Evolutionary conservation across 2,329 filamentous ascomycete genomes (phyloP), one percentile per base, ranked within the genome.

Genomic region (Periconia digitata): DNA sequence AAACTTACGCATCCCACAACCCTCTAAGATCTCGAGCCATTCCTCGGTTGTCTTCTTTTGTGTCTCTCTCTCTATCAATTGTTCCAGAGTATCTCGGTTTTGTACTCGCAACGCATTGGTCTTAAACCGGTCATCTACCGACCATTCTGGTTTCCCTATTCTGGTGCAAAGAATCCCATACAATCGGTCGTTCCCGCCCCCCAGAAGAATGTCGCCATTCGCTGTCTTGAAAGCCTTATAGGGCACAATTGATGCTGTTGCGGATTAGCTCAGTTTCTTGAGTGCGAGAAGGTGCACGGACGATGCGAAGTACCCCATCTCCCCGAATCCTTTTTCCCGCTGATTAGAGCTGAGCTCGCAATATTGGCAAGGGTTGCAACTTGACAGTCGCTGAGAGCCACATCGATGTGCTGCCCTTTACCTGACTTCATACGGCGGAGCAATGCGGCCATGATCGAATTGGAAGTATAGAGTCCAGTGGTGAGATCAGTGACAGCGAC

Each of bases 271-370:
- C 1, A 3, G 8, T 16, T 27, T 38, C 16, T 24, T 10, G 12
- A 27, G n/a, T 24, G n/a, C 13, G n/a, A 10, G 8, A 32, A 32
- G n/a, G 27, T 8, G 16, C 16, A 70, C 76, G 64, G 75, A 90
- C 89, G 94, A 77, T 99, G 94, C 37, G 92, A 92, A 3, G 94
- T 99, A 6, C 94, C 94, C 92, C 94, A 97, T 55, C 94, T 81
- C 0, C 94, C 94, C 0, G 85, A 83, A 67, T 99, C 94, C 58
- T 86, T 87, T 71, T 96, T 75, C 2, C 92, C 92, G 60, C 89
- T 95, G 54, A 97, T 87, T 36, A 99, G 76, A 51, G 87, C 90
- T 50, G 91, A 96, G 67, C 90, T 95, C 8, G 92, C 94, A 63
- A 99, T 90, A 67, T 97, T 99, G n/a, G 90, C 85, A 38, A 99